Base-by-base conservation (phyloP, 345 rosid species). In the Eucalyptus victrix region DNA sequence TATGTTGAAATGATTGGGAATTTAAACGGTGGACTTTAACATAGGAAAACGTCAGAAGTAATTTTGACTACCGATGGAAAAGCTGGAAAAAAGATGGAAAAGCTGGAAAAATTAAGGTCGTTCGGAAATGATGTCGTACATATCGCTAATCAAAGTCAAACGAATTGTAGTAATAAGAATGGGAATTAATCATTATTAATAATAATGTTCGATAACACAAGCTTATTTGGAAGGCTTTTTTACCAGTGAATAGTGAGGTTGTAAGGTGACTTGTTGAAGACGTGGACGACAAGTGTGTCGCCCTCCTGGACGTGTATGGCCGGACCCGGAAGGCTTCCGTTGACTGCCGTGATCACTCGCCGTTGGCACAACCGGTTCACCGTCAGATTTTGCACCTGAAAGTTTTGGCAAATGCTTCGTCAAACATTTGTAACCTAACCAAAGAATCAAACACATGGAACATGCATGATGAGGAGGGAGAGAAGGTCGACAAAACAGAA, bases 181-280 rank as follows among this genome's bases (percentile, higher is more conserved):
- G 80, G 80, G 44, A 69, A 34, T 18, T 10, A 69, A 69, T 69
- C 80, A 18, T 34, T 18, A 18, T 53, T 53, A 53, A 1, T 53
- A 2, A 0, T 34, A 34, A 34, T 4, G 44, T 34, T 72, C 81
- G 8, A 18, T 18, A 19, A 9, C 13, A 19, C 1, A 19, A 72
- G 81, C 45, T 34, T 72, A 8, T 19, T 72, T 18, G 30, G 42
- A 34, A 34, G 16, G 34, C 47, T 6, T 67, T 8, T 21, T 56
- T 95, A 97, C 99, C 99, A 97, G 90, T 97, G 99, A 91, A 97
- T 92, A 13, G 98, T 94, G 86, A 97, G 86, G 94, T 96, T 95
- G 90, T 97, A 96, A 67, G 99, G 99, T 8, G 99, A 97, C 90
- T 93, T 54, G 90, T 97, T 97, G 80, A 94, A 42, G 81, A 97